Evolutionary conservation across 108 stramenopile species (phyloP), one percentile per base, ranked within the genome.

Genomic region (Pseudonitzschia delicatissima): DNA sequence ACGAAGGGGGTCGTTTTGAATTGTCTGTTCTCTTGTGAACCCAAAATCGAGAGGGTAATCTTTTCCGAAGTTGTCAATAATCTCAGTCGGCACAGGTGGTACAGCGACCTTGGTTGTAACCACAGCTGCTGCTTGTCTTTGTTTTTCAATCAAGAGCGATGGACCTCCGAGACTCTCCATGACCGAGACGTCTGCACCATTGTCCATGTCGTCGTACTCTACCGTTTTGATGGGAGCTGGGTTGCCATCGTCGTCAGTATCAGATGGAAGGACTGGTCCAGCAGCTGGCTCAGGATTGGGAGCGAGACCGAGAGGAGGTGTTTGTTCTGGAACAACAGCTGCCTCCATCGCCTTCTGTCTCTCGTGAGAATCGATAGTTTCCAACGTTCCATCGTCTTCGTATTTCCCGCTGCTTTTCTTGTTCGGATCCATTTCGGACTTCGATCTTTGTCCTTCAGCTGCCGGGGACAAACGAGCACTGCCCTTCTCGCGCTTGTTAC

Each of bases 141-240:
- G 82, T 21, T 89, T 85, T 67, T 92, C 91, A 18, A 92, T 80
- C 26, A 92, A 73, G 7, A 92, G 80, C 15, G 88, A 89, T 0
- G 91, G 91, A 13, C 91, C 91, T 21, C 91, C 91, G 6, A 92
- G 78, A 62, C 86, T 87, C 71, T 92, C 91, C 92, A 93, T 90
- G 45, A 93, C 92, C 12, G 92, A 93, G 17, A 93, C 92, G 57
- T 93, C 88, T 35, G 87, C 91, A 11, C 82, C 84, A 27, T 83
- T 74, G 68, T 93, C 87, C 39, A 85, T 48, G 36, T 88, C 86
- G 53, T 93, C 88, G 60, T 88, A 90, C 62, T 90, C 87, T n/a
- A 93, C 68, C 45, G 87, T 88, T 55, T 57, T 75, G 62, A 93
- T 69, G 0, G 92, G 92, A 20, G 76, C 84, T 26, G 71, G 67